Evolutionary conservation across 1,284 basidiomycete genomes (phyloP).

Genomic region (Cryptococcus hybrid): DNA sequence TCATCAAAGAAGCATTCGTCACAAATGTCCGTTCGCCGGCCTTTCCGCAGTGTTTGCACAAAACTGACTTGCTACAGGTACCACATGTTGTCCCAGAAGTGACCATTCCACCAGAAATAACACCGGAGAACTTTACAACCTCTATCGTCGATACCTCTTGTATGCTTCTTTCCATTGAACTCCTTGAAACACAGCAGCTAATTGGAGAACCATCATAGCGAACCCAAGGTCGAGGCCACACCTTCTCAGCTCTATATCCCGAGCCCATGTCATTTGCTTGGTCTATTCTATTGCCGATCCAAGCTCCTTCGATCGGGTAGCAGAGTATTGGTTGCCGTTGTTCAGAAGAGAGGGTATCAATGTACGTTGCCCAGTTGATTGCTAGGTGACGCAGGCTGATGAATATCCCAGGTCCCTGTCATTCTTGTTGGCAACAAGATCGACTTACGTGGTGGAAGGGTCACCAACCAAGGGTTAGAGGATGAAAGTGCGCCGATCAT

Average conservation of each 20-base stretch:
- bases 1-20: conserved; percentile 93
- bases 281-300: conserved; percentile 96
- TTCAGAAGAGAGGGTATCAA: conserved; percentile 94
- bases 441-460: conserved; percentile 85
- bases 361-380: conserved; percentile 54
- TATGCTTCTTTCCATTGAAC: conserved; percentile 47
- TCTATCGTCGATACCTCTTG: conserved; percentile 94
- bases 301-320: conserved; percentile 93
- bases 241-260: conserved; percentile 89
- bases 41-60: conserved; percentile 65
- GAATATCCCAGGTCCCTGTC: conserved; percentile 72
- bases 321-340: conserved; percentile 98
- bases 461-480: conserved; percentile 91
- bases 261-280: conserved; percentile 96
- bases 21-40: conserved; percentile 63
- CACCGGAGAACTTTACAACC: conserved; percentile 92
- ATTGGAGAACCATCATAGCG: conserved; percentile 13
- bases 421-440: conserved; percentile 99
- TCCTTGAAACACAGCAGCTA: no score
- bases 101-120: conserved; percentile 92
- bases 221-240: conserved; percentile 61
- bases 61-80: conserved; percentile 56
- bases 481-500: conserved; percentile 93
- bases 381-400: neutral
- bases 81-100: conserved; percentile 92